Evolutionary conservation across 225 moss, liverwort and hornwort species (phyloP), one percentile per base, ranked within the genome.

Genomic region (Straminergon stramineum): DNA sequence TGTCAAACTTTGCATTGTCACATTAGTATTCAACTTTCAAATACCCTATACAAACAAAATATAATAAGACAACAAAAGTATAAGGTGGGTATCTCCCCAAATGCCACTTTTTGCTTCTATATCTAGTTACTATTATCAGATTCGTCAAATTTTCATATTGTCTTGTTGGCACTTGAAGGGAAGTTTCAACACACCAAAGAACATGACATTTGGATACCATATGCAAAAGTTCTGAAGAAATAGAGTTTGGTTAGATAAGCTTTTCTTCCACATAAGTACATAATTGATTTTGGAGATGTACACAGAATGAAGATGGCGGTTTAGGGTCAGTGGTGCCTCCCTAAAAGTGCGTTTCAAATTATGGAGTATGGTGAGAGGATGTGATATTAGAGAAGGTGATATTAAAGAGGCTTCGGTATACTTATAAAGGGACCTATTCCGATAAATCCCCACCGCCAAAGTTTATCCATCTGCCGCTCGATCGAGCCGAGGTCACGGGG

Each of bases 381-480:
- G 41, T 63, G 31, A 39, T 31, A 60, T 39, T 80, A 80, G 8
- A 56, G 55, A 41, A 55, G 2, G 64, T 55, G 86, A 55, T 31
- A 78, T 55, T 39, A 63, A 6, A 79, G 35, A 62, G 48, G 11
- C 9, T 14, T 28, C 18, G 53, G 53, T 30, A 52, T 7, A 1
- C 48, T 27, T 15, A 70, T 69, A 4, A 24, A 6, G 17, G 31
- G 31, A 45, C 15, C 20, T 31, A 11, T 43, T 69, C 4, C 3
- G 51, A 57, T 51, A 21, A 53, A 81, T 91, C 93, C 30, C 31
- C 91, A 52, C 88, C 91, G 88, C 91, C 74, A 65, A 28, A 51
- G 45, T n/a, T 75, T 89, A 89, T 89, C 90, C 91, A 34, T 51
- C 74, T 41, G 86, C 91, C 87, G 91, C 84, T 75, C 61, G 75